These are phyloP conservation scores for Penicillium sp. DNA, from an alignment of 2,329 filamentous ascomycete species.

Conservation along the genomic window DNA sequence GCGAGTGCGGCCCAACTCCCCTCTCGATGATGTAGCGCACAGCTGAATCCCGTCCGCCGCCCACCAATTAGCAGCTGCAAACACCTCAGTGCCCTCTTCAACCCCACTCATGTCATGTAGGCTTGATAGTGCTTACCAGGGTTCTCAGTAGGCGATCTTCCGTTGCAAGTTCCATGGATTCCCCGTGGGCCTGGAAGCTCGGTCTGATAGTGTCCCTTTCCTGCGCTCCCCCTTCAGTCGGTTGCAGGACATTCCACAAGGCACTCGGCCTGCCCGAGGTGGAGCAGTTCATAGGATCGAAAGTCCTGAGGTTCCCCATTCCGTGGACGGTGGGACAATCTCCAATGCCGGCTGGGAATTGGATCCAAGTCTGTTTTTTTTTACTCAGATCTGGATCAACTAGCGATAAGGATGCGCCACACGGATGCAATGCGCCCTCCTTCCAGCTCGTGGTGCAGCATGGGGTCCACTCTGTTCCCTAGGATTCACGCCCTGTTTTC, in stretches of 20 bases:
- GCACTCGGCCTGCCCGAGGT: neutral
- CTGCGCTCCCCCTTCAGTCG: neutral
- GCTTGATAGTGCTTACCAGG: neutral
- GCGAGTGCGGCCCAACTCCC: neutral
- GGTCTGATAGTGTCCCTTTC: neutral
- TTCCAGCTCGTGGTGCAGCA: slow-evolving; percentile 1
- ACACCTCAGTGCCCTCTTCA: neutral
- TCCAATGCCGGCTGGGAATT: neutral
- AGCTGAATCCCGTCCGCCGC: neutral
- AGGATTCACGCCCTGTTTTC: slow-evolving; percentile 3
- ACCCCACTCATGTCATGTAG: slow-evolving; percentile 1
- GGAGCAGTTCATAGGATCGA: neutral
- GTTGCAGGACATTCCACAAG: neutral
- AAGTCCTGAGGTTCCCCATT: neutral
- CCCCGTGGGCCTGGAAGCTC: neutral
- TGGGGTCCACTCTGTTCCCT: slow-evolving; percentile 10
- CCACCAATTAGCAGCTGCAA: neutral
- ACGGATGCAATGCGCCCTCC: slow-evolving; percentile 5
- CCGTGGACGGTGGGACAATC: neutral
- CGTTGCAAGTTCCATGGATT: neutral
- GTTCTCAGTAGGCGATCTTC: neutral
- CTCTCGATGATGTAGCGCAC: slow-evolving; percentile 1
- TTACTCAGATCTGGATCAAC: slow-evolving; percentile 13
- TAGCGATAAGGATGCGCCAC: slow-evolving; percentile 13
- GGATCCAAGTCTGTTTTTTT: neutral